Evolutionary conservation across 2,329 filamentous ascomycete genomes (phyloP).

Genomic region (Claviceps monticola): DNA sequence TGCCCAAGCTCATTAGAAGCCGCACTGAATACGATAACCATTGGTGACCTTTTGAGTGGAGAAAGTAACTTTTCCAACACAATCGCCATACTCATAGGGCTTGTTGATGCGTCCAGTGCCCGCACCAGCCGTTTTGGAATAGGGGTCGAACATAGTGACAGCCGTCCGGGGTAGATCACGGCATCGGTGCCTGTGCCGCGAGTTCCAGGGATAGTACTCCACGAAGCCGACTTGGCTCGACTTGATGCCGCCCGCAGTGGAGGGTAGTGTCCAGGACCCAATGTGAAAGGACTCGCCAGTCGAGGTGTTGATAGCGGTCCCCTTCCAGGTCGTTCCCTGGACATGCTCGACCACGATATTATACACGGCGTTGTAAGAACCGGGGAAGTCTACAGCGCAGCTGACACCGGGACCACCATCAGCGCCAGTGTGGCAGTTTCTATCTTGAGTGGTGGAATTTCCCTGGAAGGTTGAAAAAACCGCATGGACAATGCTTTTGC

Average conservation of each 20-base stretch:
- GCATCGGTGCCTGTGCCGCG: neutral
- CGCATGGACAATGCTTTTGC: neutral
- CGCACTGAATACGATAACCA: neutral
- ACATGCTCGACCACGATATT: neutral
- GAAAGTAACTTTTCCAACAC: neutral
- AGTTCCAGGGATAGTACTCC: neutral
- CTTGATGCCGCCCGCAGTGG: neutral
- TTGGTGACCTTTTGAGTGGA: neutral
- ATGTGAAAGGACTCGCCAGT: neutral
- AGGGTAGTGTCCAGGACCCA: neutral
- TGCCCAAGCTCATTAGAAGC: neutral
- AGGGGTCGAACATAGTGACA: neutral
- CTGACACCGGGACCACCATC: neutral
- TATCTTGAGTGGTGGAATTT: neutral
- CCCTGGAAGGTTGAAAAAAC: neutral
- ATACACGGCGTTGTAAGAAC: neutral
- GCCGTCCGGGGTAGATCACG: neutral
- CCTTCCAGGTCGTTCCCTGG: neutral
- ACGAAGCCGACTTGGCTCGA: neutral
- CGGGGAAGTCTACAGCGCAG: neutral
- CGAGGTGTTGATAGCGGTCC: neutral
- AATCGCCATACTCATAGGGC: neutral
- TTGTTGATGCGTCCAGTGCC: neutral
- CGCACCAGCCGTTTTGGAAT: neutral
- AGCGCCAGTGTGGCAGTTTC: neutral